Percentiles rank a stretch among this genome's conserved stretches.
Evolutionary conservation across 208 protist species (phyloP).

Genomic region (Tritrichomonas musculus): DNA sequence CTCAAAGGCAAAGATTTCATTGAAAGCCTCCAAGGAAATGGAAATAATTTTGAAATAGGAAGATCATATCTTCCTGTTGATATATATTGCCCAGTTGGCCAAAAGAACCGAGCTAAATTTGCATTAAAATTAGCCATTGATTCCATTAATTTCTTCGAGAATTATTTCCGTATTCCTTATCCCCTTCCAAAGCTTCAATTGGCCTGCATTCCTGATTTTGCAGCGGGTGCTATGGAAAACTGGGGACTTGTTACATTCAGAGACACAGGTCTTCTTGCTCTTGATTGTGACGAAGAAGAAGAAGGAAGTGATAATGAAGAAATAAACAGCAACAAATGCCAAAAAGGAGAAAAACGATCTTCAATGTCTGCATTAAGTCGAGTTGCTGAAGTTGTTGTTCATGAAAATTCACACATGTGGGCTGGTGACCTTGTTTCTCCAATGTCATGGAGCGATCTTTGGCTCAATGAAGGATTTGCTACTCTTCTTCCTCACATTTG

Average conservation of each 20-base stretch:
- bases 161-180: background rate
- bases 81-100: background rate
- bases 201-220: background rate
- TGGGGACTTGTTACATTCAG: slow-evolving; percentile 30
- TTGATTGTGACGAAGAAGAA: too few relatives aligned
- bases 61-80: background rate
- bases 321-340: too few relatives aligned
- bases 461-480: slow-evolving; percentile 35
- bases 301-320: slow-evolving; percentile 11
- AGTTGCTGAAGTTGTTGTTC: background rate
- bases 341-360: too few relatives aligned
- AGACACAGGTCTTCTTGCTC: background rate
- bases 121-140: background rate
- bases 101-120: background rate
- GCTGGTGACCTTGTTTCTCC: background rate
- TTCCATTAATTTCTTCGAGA: background rate
- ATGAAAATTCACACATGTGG: slow-evolving; percentile 17
- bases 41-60: background rate
- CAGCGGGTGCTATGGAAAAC: slow-evolving; percentile 33
- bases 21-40: too few relatives aligned
- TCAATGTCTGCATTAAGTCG: background rate
- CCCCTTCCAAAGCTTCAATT: background rate
- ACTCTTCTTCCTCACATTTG: background rate
- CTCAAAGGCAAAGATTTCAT: too few relatives aligned
- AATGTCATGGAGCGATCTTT: background rate